phyloP scores from a whole-genome alignment of 2,329 filamentous ascomycete species.

The Colletotrichum tabaci region DNA sequence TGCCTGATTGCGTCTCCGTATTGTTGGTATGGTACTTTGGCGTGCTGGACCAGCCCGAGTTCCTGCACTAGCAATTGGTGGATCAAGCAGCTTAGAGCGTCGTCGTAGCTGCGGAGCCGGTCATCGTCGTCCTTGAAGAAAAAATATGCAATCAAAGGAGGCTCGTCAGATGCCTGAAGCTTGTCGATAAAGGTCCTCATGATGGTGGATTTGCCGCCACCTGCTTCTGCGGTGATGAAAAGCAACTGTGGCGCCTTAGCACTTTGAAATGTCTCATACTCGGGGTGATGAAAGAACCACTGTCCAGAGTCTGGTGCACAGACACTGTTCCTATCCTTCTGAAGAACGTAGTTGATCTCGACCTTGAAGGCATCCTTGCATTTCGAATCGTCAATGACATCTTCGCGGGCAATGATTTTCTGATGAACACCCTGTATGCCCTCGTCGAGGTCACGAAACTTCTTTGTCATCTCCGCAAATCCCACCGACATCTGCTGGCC shows the following conservation, averaged over 20 bases:
- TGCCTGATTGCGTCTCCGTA: not conserved
- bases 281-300: not conserved
- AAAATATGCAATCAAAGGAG: not conserved
- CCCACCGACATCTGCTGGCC: not conserved
- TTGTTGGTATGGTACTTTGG: not conserved
- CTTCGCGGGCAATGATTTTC: not conserved
- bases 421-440: not conserved
- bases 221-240: not conserved
- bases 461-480: not conserved
- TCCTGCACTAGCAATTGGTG: not conserved
- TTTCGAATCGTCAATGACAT: not conserved
- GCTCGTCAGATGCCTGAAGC: not conserved
- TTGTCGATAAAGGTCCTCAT: not conserved
- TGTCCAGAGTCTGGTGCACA: not conserved
- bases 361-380: not conserved
- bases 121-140: not conserved
- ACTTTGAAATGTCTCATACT: not conserved
- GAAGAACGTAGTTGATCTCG: not conserved
- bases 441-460: not conserved
- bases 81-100: not conserved
- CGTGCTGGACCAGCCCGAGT: not conserved
- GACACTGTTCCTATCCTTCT: not conserved
- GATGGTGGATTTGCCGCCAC: not conserved
- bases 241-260: not conserved
- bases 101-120: not conserved